These are phyloP conservation scores for Penicillium crustosum DNA, from an alignment of 2,329 filamentous ascomycete genomes.

Conservation along the genomic window DNA sequence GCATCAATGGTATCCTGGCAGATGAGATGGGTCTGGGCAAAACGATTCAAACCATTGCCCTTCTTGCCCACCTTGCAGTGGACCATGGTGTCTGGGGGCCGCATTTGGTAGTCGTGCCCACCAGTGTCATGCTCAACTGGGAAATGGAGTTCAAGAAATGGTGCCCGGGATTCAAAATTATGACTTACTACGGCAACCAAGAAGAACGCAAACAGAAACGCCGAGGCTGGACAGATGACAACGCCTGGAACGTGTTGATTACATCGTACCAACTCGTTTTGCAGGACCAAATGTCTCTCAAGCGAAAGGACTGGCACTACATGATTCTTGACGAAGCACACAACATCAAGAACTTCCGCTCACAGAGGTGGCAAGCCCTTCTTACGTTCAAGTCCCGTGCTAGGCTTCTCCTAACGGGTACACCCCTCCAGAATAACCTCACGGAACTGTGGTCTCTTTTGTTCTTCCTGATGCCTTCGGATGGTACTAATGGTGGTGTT, in stretches of 20 bases:
- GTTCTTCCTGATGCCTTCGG: slow-evolving; percentile 93
- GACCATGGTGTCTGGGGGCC: slow-evolving; percentile 92
- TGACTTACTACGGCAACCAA: slow-evolving; percentile 93
- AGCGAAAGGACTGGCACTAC: slow-evolving; percentile 91
- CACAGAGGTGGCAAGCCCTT: slow-evolving; percentile 92
- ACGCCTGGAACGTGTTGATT: slow-evolving; percentile 95
- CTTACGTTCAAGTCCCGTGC: slow-evolving; percentile 90
- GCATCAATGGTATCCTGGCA: slow-evolving; percentile 92
- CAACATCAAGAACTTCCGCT: slow-evolving; percentile 99
- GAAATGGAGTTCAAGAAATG: slow-evolving; percentile 99
- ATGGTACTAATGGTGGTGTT: slow-evolving; percentile 68
- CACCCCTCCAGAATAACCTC: slow-evolving; percentile 93
- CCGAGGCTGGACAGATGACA: slow-evolving; percentile 88
- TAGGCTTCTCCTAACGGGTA: slow-evolving; percentile 85
- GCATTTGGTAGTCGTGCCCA: slow-evolving; percentile 92
- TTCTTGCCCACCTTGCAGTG: slow-evolving; percentile 89
- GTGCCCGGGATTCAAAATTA: slow-evolving; percentile 94
- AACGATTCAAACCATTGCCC: slow-evolving; percentile 94
- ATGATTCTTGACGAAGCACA: slow-evolving; percentile 98
- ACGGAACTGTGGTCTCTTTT: slow-evolving; percentile 96
- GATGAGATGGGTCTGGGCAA: slow-evolving; percentile 99
- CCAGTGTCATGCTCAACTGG: slow-evolving; percentile 98
- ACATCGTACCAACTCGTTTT: slow-evolving; percentile 96
- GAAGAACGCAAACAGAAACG: slow-evolving; percentile 91
- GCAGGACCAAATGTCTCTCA: slow-evolving; percentile 91